Conservation (phyloP, 139 green algal species). For the Chlamydomonas sp. region DNA sequence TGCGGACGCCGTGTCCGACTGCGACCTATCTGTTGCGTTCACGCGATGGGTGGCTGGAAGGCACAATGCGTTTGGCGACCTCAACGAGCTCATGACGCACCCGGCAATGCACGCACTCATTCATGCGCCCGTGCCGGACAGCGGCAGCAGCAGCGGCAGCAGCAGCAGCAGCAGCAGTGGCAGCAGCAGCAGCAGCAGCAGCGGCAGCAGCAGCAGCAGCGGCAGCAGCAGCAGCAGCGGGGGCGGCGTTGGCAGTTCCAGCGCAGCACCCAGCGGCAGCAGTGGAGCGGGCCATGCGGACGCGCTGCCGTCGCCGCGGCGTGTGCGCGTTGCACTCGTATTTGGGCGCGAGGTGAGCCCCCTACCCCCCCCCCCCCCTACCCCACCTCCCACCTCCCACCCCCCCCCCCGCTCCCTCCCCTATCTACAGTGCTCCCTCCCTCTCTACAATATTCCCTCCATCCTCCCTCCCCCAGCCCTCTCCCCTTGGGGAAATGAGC, state of each 20-base stretch:
- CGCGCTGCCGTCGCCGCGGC: not conserved
- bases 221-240: slow-evolving; percentile 3
- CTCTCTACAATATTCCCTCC: too few species aligned
- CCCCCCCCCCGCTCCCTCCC: too few species aligned
- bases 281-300: not conserved
- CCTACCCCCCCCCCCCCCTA: too few species aligned
- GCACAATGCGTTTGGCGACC: slow-evolving; percentile 1
- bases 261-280: not conserved
- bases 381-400: too few species aligned
- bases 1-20: slow-evolving; percentile 28
- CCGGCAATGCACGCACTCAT: slow-evolving; percentile 9
- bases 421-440: too few species aligned
- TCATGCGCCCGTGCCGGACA: not conserved
- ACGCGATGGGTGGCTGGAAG: slow-evolving; percentile 15
- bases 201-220: not conserved
- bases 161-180: not conserved
- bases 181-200: slow-evolving; percentile 1
- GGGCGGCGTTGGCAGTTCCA: not conserved
- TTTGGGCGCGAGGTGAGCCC: slow-evolving; percentile 60
- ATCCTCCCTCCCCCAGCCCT: too few species aligned
- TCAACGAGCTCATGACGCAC: slow-evolving; percentile 1
- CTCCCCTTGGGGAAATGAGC: too few species aligned
- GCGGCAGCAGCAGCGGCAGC: too few species aligned
- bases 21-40: slow-evolving; percentile 27
- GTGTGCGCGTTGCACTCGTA: slow-evolving; percentile 40